Percentiles rank a stretch among this genome's conserved stretches.
Conservation (phyloP, 345 rosid species). For the Pugionium dolabratum region DNA sequence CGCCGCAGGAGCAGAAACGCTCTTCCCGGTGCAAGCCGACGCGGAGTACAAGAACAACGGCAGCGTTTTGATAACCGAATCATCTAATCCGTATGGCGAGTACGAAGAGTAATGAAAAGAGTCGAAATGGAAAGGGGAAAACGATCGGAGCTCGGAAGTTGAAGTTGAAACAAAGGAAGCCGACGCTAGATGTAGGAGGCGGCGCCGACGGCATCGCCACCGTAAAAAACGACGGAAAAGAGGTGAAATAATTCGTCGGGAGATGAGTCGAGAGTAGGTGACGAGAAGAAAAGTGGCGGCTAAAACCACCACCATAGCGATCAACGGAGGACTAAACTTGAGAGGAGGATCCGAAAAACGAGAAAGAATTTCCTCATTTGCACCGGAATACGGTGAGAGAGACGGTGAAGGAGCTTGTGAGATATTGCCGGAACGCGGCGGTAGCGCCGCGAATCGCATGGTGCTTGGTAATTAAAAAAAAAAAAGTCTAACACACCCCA, state of each 20-base stretch:
- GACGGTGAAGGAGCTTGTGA: slow-evolving; percentile 37
- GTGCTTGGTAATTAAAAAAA: slow-evolving; percentile 12
- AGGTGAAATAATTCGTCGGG: slow-evolving; percentile 57
- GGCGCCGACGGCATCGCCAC: slow-evolving; percentile 53
- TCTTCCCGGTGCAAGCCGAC: slow-evolving; percentile 38
- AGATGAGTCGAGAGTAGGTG: slow-evolving; percentile 78
- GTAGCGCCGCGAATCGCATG: slow-evolving; percentile 40
- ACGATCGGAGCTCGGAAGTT: slow-evolving; percentile 44
- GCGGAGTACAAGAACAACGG: slow-evolving; percentile 70
- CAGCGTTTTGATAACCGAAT: slow-evolving; percentile 76
- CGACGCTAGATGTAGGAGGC: slow-evolving; percentile 43
- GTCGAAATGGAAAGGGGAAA: slow-evolving; percentile 61
- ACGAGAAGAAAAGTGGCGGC: slow-evolving; percentile 76
- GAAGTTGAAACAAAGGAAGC: slow-evolving; percentile 56
- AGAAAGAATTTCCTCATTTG: slow-evolving; percentile 15
- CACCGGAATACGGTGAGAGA: slow-evolving; percentile 28
- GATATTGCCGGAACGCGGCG: slow-evolving; percentile 21
- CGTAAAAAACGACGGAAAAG: slow-evolving; percentile 51
- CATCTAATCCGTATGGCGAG: slow-evolving; percentile 83
- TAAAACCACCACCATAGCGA: slow-evolving; percentile 85
- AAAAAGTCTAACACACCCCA: not conserved
- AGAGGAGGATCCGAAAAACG: slow-evolving; percentile 52
- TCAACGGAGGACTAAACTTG: slow-evolving; percentile 86
- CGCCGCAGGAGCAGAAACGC: slow-evolving; percentile 18
- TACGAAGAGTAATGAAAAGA: slow-evolving; percentile 49